Conservation (phyloP, 371 early-diverging fungal genomes). For the Mucor sp. region DNA sequence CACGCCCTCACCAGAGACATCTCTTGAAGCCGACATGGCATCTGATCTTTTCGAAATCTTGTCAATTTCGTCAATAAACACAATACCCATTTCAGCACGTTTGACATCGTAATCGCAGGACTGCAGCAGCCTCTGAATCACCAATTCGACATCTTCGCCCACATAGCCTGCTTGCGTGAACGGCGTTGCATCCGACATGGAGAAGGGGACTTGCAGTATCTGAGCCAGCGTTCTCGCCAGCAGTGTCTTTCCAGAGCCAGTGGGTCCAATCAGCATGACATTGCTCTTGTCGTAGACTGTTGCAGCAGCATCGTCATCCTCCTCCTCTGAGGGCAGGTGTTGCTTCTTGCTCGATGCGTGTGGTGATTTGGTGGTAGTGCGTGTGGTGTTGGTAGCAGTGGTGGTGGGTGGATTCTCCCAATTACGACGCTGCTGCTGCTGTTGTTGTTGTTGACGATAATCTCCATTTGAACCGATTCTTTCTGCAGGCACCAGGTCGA, state of each 20-base stretch:
- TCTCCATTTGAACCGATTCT: slow-evolving; percentile 12
- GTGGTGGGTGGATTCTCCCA: slow-evolving; percentile 33
- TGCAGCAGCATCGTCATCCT: slow-evolving; percentile 38
- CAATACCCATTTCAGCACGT: slow-evolving; percentile 85
- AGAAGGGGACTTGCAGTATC: slow-evolving; percentile 86
- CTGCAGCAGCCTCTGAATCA: slow-evolving; percentile 84
- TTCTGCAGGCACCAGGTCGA: slow-evolving; percentile 22
- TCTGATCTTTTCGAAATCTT: slow-evolving; percentile 82
- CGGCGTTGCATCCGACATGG: slow-evolving; percentile 90
- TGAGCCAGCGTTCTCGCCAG: slow-evolving; percentile 86
- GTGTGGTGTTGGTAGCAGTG: neutral
- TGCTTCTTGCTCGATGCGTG: slow-evolving; percentile 12
- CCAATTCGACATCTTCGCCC: slow-evolving; percentile 91
- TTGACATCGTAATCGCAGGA: slow-evolving; percentile 85
- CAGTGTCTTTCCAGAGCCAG: slow-evolving; percentile 86
- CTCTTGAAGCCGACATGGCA: slow-evolving; percentile 72
- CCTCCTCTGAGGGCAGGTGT: neutral
- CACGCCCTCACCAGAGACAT: slow-evolving; percentile 93
- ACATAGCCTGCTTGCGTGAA: slow-evolving; percentile 94
- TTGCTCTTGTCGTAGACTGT: slow-evolving; percentile 87
- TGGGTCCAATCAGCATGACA: slow-evolving; percentile 84
- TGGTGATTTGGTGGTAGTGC: slow-evolving; percentile 8
- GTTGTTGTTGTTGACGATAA: neutral
- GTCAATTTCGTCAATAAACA: slow-evolving; percentile 94
- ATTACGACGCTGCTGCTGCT: slow-evolving; percentile 11